Evolutionary conservation across 2,329 filamentous ascomycete genomes (phyloP).

Genomic region (Paraphaeosphaeria sporulosa): DNA sequence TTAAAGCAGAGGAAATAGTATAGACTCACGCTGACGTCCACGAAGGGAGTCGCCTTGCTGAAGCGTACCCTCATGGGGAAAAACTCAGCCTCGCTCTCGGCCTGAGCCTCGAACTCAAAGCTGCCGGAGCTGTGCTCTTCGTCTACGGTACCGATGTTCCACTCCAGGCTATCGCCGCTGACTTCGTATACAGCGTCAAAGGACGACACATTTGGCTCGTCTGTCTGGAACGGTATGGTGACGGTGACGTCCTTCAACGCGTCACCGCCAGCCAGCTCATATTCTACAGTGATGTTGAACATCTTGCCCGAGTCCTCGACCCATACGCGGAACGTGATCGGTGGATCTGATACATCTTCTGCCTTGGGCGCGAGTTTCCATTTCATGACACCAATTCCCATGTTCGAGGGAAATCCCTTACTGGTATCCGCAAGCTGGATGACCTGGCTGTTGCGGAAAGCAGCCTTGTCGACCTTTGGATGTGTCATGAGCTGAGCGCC

Average conservation of each 20-base stretch:
- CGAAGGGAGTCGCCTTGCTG: constrained; percentile 82
- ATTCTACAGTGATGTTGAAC: constrained; percentile 92
- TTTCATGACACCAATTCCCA: constrained; percentile 88
- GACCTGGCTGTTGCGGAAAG: constrained; percentile 81
- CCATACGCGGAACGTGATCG: constrained; percentile 97
- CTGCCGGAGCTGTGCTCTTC: constrained; percentile 82
- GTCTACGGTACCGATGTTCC: constrained; percentile 87
- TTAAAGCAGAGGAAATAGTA: neutral
- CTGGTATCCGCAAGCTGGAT: constrained; percentile 90
- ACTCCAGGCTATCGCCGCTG: constrained; percentile 89
- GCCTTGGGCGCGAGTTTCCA: constrained; percentile 87
- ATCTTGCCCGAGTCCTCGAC: constrained; percentile 86
- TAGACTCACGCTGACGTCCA: constrained; percentile 88
- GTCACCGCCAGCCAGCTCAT: constrained; percentile 86
- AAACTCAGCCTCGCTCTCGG: constrained; percentile 89
- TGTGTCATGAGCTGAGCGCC: constrained; percentile 94
- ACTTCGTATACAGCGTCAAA: constrained; percentile 96
- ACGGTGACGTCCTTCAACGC: constrained; percentile 84
- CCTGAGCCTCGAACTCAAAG: constrained; percentile 94
- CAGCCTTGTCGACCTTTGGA: constrained; percentile 90
- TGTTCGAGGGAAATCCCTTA: constrained; percentile 93
- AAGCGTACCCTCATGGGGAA: constrained; percentile 97
- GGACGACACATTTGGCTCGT: constrained; percentile 87
- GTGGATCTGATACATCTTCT: constrained; percentile 81
- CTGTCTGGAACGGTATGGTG: constrained; percentile 82